phyloP scores from a whole-genome alignment of 441 rosid genomes.

The Erodium trifolium region DNA sequence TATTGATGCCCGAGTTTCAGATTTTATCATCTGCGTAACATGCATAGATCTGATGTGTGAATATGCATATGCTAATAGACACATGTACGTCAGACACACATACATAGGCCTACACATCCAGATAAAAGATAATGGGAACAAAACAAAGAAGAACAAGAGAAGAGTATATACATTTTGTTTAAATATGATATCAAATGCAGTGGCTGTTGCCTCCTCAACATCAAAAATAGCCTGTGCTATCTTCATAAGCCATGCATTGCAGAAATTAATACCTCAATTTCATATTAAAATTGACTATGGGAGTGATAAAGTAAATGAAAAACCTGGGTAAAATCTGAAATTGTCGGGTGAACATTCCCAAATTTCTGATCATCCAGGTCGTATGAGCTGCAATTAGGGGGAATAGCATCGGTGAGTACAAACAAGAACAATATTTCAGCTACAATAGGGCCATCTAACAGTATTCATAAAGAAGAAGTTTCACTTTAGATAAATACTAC shows the following conservation, averaged over 20 bases:
- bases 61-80: too few species aligned
- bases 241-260: slow-evolving; percentile 29
- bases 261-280: slow-evolving; percentile 19
- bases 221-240: slow-evolving; percentile 87
- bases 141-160: background rate
- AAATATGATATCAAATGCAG: slow-evolving; percentile 67
- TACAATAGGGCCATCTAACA: background rate
- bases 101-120: background rate
- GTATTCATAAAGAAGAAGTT: too few species aligned
- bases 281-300: background rate
- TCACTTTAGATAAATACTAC: too few species aligned
- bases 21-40: slow-evolving; percentile 55
- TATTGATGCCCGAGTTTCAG: slow-evolving; percentile 68
- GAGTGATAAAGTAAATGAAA: slow-evolving; percentile 16
- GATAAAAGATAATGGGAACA: background rate
- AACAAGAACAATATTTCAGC: slow-evolving; percentile 14
- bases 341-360: slow-evolving; percentile 30
- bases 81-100: background rate
- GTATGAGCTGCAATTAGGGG: slow-evolving; percentile 52
- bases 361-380: slow-evolving; percentile 70
- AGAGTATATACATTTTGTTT: slow-evolving; percentile 49
- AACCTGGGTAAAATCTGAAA: slow-evolving; percentile 70
- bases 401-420: background rate
- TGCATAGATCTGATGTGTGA: background rate
- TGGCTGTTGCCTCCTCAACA: slow-evolving; percentile 79